Base-by-base conservation (phyloP, 345 rosid genomes). In the Eucalyptus pauciflora region DNA sequence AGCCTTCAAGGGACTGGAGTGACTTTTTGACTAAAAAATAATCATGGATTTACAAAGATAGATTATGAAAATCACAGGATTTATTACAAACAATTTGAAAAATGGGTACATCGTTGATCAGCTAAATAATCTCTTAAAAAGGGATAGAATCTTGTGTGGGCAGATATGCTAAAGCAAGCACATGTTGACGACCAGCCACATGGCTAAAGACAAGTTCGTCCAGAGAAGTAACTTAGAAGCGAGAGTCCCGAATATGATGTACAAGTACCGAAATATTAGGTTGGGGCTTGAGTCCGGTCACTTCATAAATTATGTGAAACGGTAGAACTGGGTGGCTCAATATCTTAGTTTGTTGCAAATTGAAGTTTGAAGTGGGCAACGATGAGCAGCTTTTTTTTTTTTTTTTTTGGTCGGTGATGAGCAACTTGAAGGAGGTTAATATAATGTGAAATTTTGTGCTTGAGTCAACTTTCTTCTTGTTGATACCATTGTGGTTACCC, bases 391-490 rank as follows among this genome's bases (percentile, higher is more conserved):
- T n/a, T n/a, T n/a, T n/a, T n/a, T n/a, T n/a, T n/a, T n/a, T n/a
- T n/a, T n/a, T n/a, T n/a, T n/a, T n/a, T n/a, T 60, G 31, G 0
- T 0, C 7, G 0, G 27, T 1, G 4, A 11, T 11, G 7, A 60
- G 7, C 1, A 27, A 0, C 31, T 60, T 60, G 15, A 60, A 12
- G 0, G 15, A 60, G 7, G 7, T 25, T 1, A 60, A 60, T 25
- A 4, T 9, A 56, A 56, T 22, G 27, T 24, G 5, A 1, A 56
- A 56, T 56, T 2, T 56, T 6, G 24, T 56, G 6, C 0, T 24
- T 8, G 11, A 56, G 12, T 24, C 6, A 56, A 24, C 3, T 56
- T 56, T 22, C 29, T 20, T 22, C 3, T 56, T 54, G 12, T 20
- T 1, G 56, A 52, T 17, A 1, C 1, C 4, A 10, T 54, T 54